phyloP scores from a whole-genome alignment of 441 rosid species.

The Adansonia gregorii region DNA sequence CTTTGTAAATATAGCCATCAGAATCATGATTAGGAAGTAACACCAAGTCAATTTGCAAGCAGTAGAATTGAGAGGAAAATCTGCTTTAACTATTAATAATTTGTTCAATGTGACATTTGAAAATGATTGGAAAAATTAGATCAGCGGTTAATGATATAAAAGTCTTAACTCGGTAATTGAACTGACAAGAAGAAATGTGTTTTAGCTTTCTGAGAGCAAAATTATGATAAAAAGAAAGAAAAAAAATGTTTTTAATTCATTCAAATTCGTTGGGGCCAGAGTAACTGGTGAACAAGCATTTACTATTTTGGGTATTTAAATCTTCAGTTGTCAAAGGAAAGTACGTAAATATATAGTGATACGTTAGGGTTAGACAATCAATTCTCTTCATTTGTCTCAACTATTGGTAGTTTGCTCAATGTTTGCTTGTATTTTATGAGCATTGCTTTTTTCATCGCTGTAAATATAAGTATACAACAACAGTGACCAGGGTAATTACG shows the following conservation, averaged over 20 bases:
- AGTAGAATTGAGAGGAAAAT: conserved; percentile 8
- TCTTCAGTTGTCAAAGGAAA: conserved; percentile 2
- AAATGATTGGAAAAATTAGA: conserved; percentile 4
- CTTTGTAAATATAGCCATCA: not conserved
- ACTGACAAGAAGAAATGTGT: not conserved
- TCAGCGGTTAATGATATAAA: conserved; percentile 4
- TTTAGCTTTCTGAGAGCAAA: conserved; percentile 13
- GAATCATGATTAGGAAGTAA: not conserved
- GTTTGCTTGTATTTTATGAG: not conserved
- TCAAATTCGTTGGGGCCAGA: not conserved
- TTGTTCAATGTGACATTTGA: not conserved
- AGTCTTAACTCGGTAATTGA: conserved; percentile 3
- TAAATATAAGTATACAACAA: not conserved
- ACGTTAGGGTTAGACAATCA: conserved; percentile 3
- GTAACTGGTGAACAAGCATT: conserved; percentile 1
- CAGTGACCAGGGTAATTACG: not conserved
- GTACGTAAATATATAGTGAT: conserved; percentile 1
- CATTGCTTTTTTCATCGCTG: not conserved
- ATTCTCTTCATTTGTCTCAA: conserved; percentile 1
- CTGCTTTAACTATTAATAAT: not conserved
- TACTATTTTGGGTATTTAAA: not conserved
- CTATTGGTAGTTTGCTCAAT: not conserved
- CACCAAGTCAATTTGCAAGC: not conserved
- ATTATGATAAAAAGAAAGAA: not conserved
- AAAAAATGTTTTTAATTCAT: not conserved